Evolutionary conservation across 306 rosid species (phyloP).

Genomic region (Vigna mungo): DNA sequence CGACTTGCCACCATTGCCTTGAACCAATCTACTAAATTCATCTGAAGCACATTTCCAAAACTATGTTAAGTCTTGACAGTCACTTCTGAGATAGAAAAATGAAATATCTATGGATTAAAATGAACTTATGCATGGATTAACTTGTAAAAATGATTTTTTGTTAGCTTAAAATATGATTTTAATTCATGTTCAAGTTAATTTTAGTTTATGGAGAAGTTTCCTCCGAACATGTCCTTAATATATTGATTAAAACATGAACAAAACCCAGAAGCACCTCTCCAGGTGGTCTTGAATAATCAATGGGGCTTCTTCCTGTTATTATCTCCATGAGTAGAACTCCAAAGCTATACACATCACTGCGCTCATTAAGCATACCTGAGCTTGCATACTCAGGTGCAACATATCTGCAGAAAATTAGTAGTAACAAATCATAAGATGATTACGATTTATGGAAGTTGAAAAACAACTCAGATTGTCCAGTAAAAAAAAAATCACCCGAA

Average conservation of each 20-base stretch:
- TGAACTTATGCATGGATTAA: no score
- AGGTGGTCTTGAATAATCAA: constrained; percentile 89
- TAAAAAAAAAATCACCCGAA: constrained; percentile 70
- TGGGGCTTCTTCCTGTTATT: constrained; percentile 93
- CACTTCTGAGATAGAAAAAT: no score
- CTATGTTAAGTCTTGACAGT: constrained; percentile 8
- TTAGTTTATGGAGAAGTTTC: no score
- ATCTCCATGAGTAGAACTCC: constrained; percentile 98
- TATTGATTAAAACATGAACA: background rate
- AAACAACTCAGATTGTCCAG: constrained; percentile 11
- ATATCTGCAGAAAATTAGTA: constrained; percentile 61
- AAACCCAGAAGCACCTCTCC: constrained; percentile 72
- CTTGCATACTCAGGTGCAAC: constrained; percentile 98
- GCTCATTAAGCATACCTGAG: constrained; percentile 96
- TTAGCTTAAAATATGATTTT: no score
- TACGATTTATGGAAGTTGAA: constrained; percentile 1
- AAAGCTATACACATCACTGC: constrained; percentile 93
- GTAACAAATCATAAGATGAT: background rate
- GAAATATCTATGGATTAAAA: no score
- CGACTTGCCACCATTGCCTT: constrained; percentile 91
- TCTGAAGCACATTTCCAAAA: constrained; percentile 57
- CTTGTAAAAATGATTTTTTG: no score
- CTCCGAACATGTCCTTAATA: background rate
- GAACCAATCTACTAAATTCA: constrained; percentile 98
- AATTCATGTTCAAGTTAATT: no score